These are phyloP conservation scores for Paraconiothyrium brasiliense DNA, from an alignment of 2,329 filamentous ascomycete species.

Conservation along the genomic window DNA sequence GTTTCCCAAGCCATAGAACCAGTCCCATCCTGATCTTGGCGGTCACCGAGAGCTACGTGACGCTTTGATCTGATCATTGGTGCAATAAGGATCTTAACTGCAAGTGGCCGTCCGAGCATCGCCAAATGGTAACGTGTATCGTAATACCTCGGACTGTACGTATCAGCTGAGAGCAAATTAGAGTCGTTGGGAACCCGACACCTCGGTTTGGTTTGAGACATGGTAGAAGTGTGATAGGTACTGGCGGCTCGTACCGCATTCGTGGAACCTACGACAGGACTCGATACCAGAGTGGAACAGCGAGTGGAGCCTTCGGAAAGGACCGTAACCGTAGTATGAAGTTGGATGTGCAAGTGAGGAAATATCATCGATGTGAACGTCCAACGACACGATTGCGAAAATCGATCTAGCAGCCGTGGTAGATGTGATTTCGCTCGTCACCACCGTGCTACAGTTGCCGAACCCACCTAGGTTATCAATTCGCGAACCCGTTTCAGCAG, in stretches of 20 bases:
- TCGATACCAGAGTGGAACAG: not conserved
- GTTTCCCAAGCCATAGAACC: not conserved
- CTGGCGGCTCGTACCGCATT: slow-evolving; percentile 9
- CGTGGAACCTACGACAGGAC: not conserved
- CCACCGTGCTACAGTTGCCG: not conserved
- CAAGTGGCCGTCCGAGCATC: not conserved
- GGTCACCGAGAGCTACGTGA: not conserved
- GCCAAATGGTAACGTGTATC: not conserved
- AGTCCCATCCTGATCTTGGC: not conserved
- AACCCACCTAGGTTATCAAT: not conserved
- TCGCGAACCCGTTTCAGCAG: not conserved
- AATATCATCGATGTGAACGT: not conserved
- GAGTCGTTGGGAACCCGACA: slow-evolving; percentile 4
- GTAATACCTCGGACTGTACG: not conserved
- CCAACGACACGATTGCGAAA: not conserved
- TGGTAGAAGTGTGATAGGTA: slow-evolving; percentile 2
- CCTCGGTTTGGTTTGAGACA: not conserved
- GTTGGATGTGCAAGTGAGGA: not conserved
- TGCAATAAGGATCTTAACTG: not conserved
- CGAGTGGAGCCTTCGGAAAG: not conserved
- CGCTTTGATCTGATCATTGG: not conserved
- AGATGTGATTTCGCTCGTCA: not conserved
- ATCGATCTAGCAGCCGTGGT: not conserved
- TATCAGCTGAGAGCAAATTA: not conserved
- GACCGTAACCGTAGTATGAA: not conserved